These are phyloP conservation scores for Cenococcum geophilum DNA, from an alignment of 495 filamentous ascomycete species.

Conservation along the genomic window DNA sequence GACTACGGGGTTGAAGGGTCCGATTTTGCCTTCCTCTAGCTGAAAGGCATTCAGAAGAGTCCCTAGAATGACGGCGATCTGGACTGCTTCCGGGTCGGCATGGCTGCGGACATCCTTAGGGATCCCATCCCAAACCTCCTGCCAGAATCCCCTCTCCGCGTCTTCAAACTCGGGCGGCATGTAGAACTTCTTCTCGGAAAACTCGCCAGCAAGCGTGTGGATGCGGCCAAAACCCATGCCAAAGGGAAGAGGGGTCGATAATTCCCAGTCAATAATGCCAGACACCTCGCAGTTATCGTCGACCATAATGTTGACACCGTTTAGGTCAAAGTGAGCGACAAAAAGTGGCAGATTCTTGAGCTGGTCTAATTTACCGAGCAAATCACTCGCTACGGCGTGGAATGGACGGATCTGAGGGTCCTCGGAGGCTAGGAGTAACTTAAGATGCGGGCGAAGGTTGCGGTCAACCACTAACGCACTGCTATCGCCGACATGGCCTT, in stretches of 20 bases:
- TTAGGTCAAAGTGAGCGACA: slow-evolving; percentile 36
- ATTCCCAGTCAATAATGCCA: slow-evolving; percentile 38
- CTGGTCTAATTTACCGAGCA: slow-evolving; percentile 28
- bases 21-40: slow-evolving; percentile 27
- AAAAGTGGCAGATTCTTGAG: slow-evolving; percentile 35
- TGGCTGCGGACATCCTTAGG: slow-evolving; percentile 22
- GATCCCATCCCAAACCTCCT: slow-evolving; percentile 24
- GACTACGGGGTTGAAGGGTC: slow-evolving; percentile 14
- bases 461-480: slow-evolving; percentile 29
- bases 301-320: slow-evolving; percentile 37
- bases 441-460: slow-evolving; percentile 32
- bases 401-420: slow-evolving; percentile 31
- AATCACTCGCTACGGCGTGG: slow-evolving; percentile 22
- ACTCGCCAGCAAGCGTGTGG: slow-evolving; percentile 28
- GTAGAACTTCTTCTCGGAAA: slow-evolving; percentile 33
- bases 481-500: slow-evolving; percentile 15
- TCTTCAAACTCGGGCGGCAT: slow-evolving; percentile 36
- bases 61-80: slow-evolving; percentile 30
- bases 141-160: slow-evolving; percentile 33
- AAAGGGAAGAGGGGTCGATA: slow-evolving; percentile 37
- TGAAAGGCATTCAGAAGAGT: slow-evolving; percentile 32
- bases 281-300: slow-evolving; percentile 35
- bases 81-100: slow-evolving; percentile 24
- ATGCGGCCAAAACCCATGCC: slow-evolving; percentile 37
- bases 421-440: slow-evolving; percentile 31